Evolutionary conservation across 768 basidiomycete species (phyloP).

Genomic region (Neoboletus brunneissimus): DNA sequence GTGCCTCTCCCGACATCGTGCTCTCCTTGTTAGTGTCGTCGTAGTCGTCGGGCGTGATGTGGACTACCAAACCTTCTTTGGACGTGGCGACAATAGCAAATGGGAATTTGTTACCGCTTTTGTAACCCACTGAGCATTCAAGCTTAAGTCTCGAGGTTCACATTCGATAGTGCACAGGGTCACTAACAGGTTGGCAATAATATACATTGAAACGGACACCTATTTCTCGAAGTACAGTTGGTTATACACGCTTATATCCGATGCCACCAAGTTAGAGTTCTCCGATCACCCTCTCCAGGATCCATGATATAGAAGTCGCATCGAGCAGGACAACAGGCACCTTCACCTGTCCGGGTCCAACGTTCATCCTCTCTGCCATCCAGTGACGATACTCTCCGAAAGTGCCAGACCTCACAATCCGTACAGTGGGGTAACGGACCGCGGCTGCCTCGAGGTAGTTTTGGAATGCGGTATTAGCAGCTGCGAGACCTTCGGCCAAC

Average conservation of each 20-base stretch:
- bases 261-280: background rate
- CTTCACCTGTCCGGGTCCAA: background rate
- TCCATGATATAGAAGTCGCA: background rate
- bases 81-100: background rate
- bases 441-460: no score
- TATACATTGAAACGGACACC: background rate
- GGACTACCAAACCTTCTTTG: background rate
- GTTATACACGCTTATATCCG: background rate
- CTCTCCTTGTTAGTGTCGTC: conserved; percentile 7
- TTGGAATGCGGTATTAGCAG: no score
- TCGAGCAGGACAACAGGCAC: background rate
- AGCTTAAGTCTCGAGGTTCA: no score
- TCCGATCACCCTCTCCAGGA: background rate
- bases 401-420: no score
- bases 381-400: no score
- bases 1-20: conserved; percentile 47
- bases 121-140: background rate
- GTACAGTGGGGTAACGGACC: no score
- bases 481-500: no score
- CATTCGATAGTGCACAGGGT: no score
- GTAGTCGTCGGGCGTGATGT: conserved; percentile 8
- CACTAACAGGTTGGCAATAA: background rate
- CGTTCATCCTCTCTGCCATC: background rate
- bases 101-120: conserved; percentile 12
- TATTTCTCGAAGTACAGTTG: background rate